Conservation (phyloP, 129 eudicot genomes). For the Calendula officinalis region DNA sequence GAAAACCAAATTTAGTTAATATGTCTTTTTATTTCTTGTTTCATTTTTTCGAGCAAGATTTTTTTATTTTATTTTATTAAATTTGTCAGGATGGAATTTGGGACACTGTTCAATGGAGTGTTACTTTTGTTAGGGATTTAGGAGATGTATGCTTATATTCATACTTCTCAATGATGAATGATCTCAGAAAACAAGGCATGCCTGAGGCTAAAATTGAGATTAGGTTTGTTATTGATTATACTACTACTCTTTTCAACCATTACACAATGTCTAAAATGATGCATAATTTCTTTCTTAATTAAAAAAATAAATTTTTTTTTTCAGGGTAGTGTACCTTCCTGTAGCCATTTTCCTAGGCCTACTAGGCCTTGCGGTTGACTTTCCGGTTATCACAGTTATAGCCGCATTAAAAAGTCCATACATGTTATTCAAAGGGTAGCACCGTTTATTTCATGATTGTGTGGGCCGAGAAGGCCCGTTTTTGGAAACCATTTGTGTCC, state of each 20-base stretch:
- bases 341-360: slow-evolving; percentile 52
- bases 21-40: not conserved
- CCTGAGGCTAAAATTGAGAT: slow-evolving; percentile 67
- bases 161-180: slow-evolving; percentile 65
- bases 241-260: not conserved
- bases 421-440: slow-evolving; percentile 94
- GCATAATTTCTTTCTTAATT: not conserved
- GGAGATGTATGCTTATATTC: slow-evolving; percentile 62
- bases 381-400: slow-evolving; percentile 61
- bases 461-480: slow-evolving; percentile 97
- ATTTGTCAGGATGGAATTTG: slow-evolving; percentile 73
- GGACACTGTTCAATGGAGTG: slow-evolving; percentile 58
- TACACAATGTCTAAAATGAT: too few relatives aligned
- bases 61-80: not conserved
- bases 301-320: too few relatives aligned
- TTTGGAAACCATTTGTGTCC: slow-evolving; percentile 91
- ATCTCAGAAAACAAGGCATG: slow-evolving; percentile 42
- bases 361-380: slow-evolving; percentile 60
- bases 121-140: slow-evolving; percentile 68
- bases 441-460: slow-evolving; percentile 81
- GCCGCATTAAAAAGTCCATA: slow-evolving; percentile 73
- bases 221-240: slow-evolving; percentile 41
- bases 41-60: not conserved
- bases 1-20: slow-evolving; percentile 24
- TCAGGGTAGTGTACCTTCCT: slow-evolving; percentile 63